These are phyloP conservation scores for Picochlorum costavermella DNA, from an alignment of 139 green algal species.

Conservation along the genomic window DNA sequence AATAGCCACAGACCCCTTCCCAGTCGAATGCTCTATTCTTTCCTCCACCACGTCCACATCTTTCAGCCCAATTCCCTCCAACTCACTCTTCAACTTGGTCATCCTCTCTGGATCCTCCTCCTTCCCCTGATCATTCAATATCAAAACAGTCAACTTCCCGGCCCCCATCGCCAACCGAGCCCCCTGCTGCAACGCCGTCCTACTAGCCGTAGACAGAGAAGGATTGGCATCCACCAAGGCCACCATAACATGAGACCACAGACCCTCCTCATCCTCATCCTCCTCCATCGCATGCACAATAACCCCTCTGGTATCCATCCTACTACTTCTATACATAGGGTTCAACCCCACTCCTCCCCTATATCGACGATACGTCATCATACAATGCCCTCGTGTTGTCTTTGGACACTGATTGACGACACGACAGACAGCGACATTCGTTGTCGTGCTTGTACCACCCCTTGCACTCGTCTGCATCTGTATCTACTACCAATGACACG, in stretches of 20 bases:
- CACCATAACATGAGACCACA: conserved; percentile 20
- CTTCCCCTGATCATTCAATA: conserved; percentile 28
- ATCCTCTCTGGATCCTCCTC: conserved; percentile 11
- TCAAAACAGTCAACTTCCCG: conserved; percentile 22
- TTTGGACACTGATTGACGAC: too few species aligned
- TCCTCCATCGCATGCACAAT: too few species aligned
- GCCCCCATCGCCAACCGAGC: conserved; percentile 4
- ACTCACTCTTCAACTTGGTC: conserved; percentile 15
- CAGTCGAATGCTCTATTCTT: conserved; percentile 11
- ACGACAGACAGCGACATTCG: too few species aligned
- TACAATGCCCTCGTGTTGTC: too few species aligned
- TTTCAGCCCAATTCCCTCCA: conserved; percentile 8
- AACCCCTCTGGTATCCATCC: too few species aligned
- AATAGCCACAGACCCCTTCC: conserved; percentile 24
- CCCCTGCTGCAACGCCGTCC: conserved; percentile 6
- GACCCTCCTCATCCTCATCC: too few species aligned
- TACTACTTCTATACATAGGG: too few species aligned
- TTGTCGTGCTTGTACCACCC: too few species aligned
- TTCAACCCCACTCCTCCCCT: too few species aligned
- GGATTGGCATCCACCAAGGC: conserved; percentile 24
- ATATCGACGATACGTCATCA: too few species aligned
- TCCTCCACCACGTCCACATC: conserved; percentile 17
- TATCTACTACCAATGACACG: too few species aligned
- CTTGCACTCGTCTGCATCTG: too few species aligned
- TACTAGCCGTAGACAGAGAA: conserved; percentile 4